phyloP scores from a whole-genome alignment of 2,329 filamentous ascomycete species.

The Fusarium sp. region DNA sequence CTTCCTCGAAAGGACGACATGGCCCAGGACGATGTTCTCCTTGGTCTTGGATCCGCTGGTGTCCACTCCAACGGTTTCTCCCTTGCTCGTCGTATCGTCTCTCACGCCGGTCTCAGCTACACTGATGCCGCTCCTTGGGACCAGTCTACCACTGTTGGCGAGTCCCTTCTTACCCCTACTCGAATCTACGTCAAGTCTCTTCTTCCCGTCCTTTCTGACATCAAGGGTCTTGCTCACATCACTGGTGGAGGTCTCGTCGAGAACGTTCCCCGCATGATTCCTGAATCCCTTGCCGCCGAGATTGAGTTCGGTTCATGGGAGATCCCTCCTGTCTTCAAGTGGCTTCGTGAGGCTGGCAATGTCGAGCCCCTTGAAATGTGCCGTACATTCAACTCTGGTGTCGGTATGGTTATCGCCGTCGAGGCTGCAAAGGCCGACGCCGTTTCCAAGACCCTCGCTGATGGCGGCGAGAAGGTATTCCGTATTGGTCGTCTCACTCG shows the following conservation, averaged over 20 bases:
- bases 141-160: slow-evolving; percentile 70
- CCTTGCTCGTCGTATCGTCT: slow-evolving; percentile 89
- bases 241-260: slow-evolving; percentile 93
- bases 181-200: slow-evolving; percentile 91
- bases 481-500: slow-evolving; percentile 77
- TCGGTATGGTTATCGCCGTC: slow-evolving; percentile 94
- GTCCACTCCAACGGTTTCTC: slow-evolving; percentile 98
- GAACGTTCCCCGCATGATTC: slow-evolving; percentile 95
- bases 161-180: slow-evolving; percentile 86
- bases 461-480: slow-evolving; percentile 76
- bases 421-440: slow-evolving; percentile 70
- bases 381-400: slow-evolving; percentile 91
- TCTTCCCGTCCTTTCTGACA: slow-evolving; percentile 72
- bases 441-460: slow-evolving; percentile 69
- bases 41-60: slow-evolving; percentile 87
- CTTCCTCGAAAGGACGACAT: slow-evolving; percentile 83
- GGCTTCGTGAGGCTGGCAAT: slow-evolving; percentile 81
- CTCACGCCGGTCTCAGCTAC: slow-evolving; percentile 77
- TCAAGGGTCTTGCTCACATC: slow-evolving; percentile 97
- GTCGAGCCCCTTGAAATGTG: slow-evolving; percentile 84
- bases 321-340: slow-evolving; percentile 82
- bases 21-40: slow-evolving; percentile 82
- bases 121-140: slow-evolving; percentile 82
- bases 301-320: slow-evolving; percentile 83
- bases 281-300: slow-evolving; percentile 78